Percentiles rank a stretch among this genome's conserved stretches.
These are phyloP conservation scores for Aspergillus avenaceus DNA, from an alignment of 495 filamentous ascomycete genomes.

Conservation along the genomic window DNA sequence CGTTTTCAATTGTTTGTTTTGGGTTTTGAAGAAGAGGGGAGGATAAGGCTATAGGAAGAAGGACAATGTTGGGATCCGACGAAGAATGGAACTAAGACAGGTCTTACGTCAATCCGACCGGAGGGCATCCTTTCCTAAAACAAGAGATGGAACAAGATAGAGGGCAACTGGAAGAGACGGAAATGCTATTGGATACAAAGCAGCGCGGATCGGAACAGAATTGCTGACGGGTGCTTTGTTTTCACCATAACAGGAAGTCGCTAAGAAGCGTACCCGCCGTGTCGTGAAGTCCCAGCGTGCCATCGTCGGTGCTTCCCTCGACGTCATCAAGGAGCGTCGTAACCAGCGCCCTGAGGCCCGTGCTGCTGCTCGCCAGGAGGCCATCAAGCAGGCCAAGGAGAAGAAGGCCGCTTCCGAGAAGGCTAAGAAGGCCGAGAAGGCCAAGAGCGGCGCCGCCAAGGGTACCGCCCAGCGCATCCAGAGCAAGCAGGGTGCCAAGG, in stretches of 20 bases:
- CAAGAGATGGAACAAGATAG: too few relatives aligned
- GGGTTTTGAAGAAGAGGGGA: slow-evolving; percentile 15
- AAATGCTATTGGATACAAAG: not conserved
- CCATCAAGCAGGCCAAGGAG: slow-evolving; percentile 95
- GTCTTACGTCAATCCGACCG: not conserved
- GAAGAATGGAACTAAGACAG: not conserved
- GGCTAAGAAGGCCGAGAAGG: slow-evolving; percentile 99
- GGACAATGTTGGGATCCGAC: not conserved
- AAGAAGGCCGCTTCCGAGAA: slow-evolving; percentile 83
- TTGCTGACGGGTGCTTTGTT: slow-evolving; percentile 41
- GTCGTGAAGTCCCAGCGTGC: slow-evolving; percentile 98
- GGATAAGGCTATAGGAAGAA: not conserved
- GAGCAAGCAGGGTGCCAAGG: slow-evolving; percentile 97
- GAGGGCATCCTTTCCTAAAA: too few relatives aligned
- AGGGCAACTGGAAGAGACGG: not conserved
- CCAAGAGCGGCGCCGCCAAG: slow-evolving; percentile 77
- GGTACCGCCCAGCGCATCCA: slow-evolving; percentile 74
- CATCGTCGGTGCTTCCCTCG: slow-evolving; percentile 97
- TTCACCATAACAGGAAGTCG: slow-evolving; percentile 72
- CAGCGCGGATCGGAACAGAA: slow-evolving; percentile 1
- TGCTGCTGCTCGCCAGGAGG: slow-evolving; percentile 79
- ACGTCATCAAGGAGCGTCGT: slow-evolving; percentile 99
- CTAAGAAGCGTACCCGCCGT: slow-evolving; percentile 98
- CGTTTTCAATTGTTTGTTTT: slow-evolving; percentile 14
- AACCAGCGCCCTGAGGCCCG: slow-evolving; percentile 89